These are phyloP conservation scores for Arctium lappa DNA, from an alignment of 129 eudicot genomes.

Conservation along the genomic window DNA sequence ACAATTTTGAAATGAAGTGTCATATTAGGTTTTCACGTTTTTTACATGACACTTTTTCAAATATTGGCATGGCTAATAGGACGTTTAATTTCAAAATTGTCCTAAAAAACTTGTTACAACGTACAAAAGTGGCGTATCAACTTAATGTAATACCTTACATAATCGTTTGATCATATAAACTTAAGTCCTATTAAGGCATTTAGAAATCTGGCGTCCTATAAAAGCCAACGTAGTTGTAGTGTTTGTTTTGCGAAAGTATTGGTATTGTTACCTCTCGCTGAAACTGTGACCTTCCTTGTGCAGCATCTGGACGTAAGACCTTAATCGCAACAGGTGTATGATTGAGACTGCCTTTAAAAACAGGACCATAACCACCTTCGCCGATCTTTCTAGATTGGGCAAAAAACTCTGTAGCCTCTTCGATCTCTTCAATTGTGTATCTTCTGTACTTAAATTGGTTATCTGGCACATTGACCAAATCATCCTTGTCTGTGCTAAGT, in stretches of 20 bases:
- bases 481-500: conserved; percentile 20
- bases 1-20: neutral
- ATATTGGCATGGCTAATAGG: neutral
- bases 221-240: neutral
- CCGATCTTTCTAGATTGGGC: conserved; percentile 55
- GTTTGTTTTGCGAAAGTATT: neutral
- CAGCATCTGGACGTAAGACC: conserved; percentile 76
- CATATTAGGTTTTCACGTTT: neutral
- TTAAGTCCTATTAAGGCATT: neutral
- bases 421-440: conserved; percentile 71
- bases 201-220: neutral
- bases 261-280: conserved; percentile 50
- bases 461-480: neutral
- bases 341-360: conserved; percentile 60
- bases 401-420: conserved; percentile 63
- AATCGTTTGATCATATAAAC: no score
- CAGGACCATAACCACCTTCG: conserved; percentile 95
- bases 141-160: neutral
- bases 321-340: conserved; percentile 68
- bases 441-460: conserved; percentile 40
- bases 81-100: no score
- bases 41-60: neutral
- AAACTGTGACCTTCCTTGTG: conserved; percentile 75
- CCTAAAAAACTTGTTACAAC: neutral
- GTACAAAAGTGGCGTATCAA: neutral